These are phyloP conservation scores for Microsporum canis DNA, from an alignment of 2,329 filamentous ascomycete species.

Conservation along the genomic window DNA sequence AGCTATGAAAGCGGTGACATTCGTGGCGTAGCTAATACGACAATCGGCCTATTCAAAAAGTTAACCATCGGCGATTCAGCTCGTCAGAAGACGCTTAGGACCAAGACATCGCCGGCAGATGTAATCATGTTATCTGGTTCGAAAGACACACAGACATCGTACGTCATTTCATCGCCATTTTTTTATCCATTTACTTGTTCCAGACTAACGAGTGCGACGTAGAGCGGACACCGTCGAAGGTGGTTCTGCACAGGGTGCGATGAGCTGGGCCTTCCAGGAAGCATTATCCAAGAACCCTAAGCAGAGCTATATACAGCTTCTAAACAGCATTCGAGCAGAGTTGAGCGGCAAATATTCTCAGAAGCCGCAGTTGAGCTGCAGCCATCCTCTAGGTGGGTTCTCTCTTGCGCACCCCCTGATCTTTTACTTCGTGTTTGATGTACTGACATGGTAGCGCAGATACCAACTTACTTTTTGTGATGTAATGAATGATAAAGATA, in stretches of 20 bases:
- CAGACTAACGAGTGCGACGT: neutral
- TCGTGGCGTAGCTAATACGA: slow-evolving; percentile 2
- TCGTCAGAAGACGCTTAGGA: neutral
- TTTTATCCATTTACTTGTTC: neutral
- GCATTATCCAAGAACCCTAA: slow-evolving; percentile 2
- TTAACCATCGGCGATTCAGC: slow-evolving; percentile 1
- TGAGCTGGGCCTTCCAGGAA: slow-evolving; percentile 3
- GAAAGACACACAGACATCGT: slow-evolving; percentile 7
- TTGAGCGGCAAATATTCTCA: slow-evolving; percentile 4
- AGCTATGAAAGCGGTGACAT: slow-evolving; percentile 4
- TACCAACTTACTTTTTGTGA: slow-evolving; percentile 5
- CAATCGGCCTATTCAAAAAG: slow-evolving; percentile 7
- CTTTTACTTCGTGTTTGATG: neutral
- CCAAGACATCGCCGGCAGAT: slow-evolving; percentile 2
- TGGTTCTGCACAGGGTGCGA: neutral
- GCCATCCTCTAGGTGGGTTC: slow-evolving; percentile 3
- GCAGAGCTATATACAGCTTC: slow-evolving; percentile 5
- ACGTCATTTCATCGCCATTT: neutral
- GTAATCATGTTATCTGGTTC: slow-evolving; percentile 7
- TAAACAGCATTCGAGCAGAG: neutral
- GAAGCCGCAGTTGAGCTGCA: slow-evolving; percentile 7
- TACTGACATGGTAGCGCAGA: slow-evolving; percentile 8
- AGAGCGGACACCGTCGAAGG: slow-evolving; percentile 4
- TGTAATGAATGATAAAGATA: slow-evolving; percentile 1
- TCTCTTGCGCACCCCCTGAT: neutral